Evolutionary conservation across 2,329 filamentous ascomycete genomes (phyloP), one percentile per base, ranked within the genome.

Genomic region (Tolypocladium inflatum): DNA sequence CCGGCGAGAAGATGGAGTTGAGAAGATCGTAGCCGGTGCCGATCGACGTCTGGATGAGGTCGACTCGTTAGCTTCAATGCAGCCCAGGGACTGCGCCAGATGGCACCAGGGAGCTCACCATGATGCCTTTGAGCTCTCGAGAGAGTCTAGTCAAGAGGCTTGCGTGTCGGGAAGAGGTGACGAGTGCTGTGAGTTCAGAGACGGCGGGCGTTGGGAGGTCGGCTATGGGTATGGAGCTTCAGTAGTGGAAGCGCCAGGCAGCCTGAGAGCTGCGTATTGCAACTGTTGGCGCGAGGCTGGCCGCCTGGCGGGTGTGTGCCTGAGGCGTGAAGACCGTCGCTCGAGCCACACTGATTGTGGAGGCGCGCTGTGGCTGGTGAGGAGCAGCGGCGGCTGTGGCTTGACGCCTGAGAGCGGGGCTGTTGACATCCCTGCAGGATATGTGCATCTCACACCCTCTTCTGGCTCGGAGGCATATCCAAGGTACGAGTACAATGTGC

Each of bases 1-100:
- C 94, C 65, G 94, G 94, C 54, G 94, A 97, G 83, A 97, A 99
- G 80, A 97, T 95, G 71, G 94, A 97, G 84, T 99, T 99, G 74
- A 91, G 91, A 70, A 99, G 88, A 85, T 99, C 94, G 80, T 99
- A 99, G 72, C 94, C 94, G 70, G 94, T 99, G 73, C 94, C 94
- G 89, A 99, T 99, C 72, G 94, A 99, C 71, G 94, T 99, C 94
- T 99, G 66, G 42, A 50, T 30, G 56, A 19, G n/a, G 56, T 50
- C 51, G 55, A 57, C 33, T 10, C 17, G 57, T 63, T 42, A 62
- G 63, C 53, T 56, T 57, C 39, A 42, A 11, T 8, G 37, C 23
- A 41, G 30, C 37, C 11, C 26, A 11, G n/a, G 37, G 26, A 19
- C 43, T 38, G 30, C 17, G 38, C 21, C 26, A 23, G 21, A 50